Percentiles rank a stretch among this genome's conserved stretches.
These are phyloP conservation scores for Trichoderma harzianum DNA, from an alignment of 2,329 filamentous ascomycete genomes.

Conservation along the genomic window DNA sequence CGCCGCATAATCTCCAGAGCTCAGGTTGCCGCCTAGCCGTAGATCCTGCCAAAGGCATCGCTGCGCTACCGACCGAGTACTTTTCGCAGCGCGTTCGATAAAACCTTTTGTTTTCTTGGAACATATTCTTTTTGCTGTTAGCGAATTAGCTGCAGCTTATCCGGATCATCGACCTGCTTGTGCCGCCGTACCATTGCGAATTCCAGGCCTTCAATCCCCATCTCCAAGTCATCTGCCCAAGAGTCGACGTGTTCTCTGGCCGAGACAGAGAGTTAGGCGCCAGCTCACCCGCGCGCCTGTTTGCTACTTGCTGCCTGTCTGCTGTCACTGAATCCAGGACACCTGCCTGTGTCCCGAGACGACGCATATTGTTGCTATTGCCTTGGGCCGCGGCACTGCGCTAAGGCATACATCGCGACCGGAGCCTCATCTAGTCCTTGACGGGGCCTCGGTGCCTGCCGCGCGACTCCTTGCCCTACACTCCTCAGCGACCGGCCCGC, in stretches of 20 bases:
- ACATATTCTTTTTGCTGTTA: not conserved
- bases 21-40: constrained; percentile 5
- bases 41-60: not conserved
- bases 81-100: not conserved
- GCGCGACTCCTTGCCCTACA: not conserved
- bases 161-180: not conserved
- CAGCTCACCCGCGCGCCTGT: not conserved
- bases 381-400: constrained; percentile 11
- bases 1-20: not conserved
- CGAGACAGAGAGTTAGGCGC: not conserved
- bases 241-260: not conserved
- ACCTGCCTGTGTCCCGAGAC: not conserved
- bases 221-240: not conserved
- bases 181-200: not conserved
- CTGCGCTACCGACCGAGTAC: not conserved
- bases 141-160: not conserved
- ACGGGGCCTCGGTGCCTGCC: not conserved
- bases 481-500: not conserved
- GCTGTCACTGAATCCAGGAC: not conserved
- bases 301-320: not conserved
- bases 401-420: not conserved
- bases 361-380: not conserved
- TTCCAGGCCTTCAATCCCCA: not conserved
- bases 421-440: not conserved
- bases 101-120: not conserved